Base-by-base conservation (phyloP, 352 stramenopile species). In the Bremia lactucae region DNA sequence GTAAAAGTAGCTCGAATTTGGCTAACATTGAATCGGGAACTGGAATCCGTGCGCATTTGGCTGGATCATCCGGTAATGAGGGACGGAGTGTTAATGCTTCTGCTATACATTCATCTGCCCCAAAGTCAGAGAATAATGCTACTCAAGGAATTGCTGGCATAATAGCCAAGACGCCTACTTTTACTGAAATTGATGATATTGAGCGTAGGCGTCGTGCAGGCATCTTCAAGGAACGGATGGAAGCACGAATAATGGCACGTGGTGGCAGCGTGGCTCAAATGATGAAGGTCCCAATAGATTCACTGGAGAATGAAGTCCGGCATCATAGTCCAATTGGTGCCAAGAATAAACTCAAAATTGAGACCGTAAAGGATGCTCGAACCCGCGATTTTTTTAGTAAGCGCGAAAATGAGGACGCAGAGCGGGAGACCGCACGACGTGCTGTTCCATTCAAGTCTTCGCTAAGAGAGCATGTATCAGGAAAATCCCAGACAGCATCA, bases 371-470 rank as follows among this genome's bases (percentile, higher is more conserved):
- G 20, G 53, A 75, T 11, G 49, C 57, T 28, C 70, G 71, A 41
- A 65, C 53, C 13, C 59, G 63, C 0, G 66, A 72, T 22, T 83
- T 66, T 49, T 90, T 72, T 40, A 60, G 50, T 2, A 78, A 71
- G 11, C 44, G 84, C 4, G 54, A 87, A 22, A 66, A 68, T 15
- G 75, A 87, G 28, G 65, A 81, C 3, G 39, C 51, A 7, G 57
- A 69, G 9, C 60, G 55, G 19, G 71, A 83, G 36, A 38, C 44
- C 6, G 50, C 52, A 23, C 53, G 59, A 23, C 69, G 69, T 33
- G 51, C 55, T 42, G 49, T 49, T 31, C 46, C 52, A 9, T 79
- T 83, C 10, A 67, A 74, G 29, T 87, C 74, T 2, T 83, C 74
- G 9, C 53, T 81, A 15, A 39, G 36, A 18, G 43, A 49, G 11